These are phyloP conservation scores for Protomyces pachydermus DNA, from an alignment of 1,139 yeast genomes.

Conservation along the genomic window DNA sequence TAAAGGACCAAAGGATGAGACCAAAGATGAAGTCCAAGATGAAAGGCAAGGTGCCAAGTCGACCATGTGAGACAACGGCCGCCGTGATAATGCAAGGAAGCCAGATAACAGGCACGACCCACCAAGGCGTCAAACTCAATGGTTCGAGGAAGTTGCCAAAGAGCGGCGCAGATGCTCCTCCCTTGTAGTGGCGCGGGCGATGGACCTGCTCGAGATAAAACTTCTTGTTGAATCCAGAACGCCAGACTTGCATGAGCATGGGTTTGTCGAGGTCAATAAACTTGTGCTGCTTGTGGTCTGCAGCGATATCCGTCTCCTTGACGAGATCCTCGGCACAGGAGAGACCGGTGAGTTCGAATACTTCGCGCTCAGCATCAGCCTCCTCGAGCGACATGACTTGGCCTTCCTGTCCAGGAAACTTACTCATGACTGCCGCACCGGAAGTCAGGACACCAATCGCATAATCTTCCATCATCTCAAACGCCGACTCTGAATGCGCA, in stretches of 20 bases:
- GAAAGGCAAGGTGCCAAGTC: slow-evolving; percentile 32
- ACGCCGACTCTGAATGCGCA: slow-evolving; percentile 78
- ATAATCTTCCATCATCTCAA: slow-evolving; percentile 76
- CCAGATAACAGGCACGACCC: slow-evolving; percentile 83
- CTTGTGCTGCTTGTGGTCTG: slow-evolving; percentile 69
- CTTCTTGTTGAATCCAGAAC: slow-evolving; percentile 70
- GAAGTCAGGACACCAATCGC: slow-evolving; percentile 61
- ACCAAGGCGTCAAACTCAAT: slow-evolving; percentile 66
- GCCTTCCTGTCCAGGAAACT: slow-evolving; percentile 1
- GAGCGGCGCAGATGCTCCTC: slow-evolving; percentile 77
- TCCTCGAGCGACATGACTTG: slow-evolving; percentile 12
- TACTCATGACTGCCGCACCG: slow-evolving; percentile 20
- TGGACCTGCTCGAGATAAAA: slow-evolving; percentile 94
- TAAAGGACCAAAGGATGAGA: slow-evolving; percentile 80
- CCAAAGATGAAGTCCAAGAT: slow-evolving; percentile 53
- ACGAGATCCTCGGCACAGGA: slow-evolving; percentile 59
- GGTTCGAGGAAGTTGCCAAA: slow-evolving; percentile 75
- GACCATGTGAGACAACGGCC: slow-evolving; percentile 41
- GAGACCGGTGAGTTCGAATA: slow-evolving; percentile 46
- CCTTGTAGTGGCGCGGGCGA: slow-evolving; percentile 88
- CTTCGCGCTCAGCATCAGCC: slow-evolving; percentile 48
- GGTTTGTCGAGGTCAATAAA: slow-evolving; percentile 83
- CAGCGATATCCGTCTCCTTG: slow-evolving; percentile 69
- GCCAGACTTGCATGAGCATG: slow-evolving; percentile 68
- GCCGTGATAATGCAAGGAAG: slow-evolving; percentile 66